Base-by-base conservation (phyloP, 495 filamentous ascomycete genomes). In the Parathielavia appendiculata region DNA sequence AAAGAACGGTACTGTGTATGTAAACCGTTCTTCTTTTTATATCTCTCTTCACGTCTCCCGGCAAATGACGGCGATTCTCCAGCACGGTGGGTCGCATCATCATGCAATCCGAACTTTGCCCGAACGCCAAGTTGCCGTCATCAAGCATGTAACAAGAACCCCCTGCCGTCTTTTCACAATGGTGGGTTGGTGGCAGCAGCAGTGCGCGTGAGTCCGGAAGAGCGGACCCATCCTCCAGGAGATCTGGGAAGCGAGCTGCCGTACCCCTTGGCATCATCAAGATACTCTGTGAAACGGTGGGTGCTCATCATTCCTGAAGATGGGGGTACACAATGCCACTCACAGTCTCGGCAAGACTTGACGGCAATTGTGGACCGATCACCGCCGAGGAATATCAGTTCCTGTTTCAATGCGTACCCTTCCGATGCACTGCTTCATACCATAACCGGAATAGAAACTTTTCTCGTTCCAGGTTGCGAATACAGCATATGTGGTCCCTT, bases 361-460 rank as follows among this genome's bases (percentile, higher is more conserved):
- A 51, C 62, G 62, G 67, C 62, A 69, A 56, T 57, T 66, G 63
- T 63, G 65, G 58, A 62, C 60, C 60, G 67, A 48, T 36, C 51
- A 57, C 65, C 65, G 60, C 34, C 20, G 34, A 50, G 23, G 17
- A 34, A n/a, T 14, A 51, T 34, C 17, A 49, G 38, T 51, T 32
- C 39, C 38, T 17, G 40, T 40, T n/a, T n/a, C n/a, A n/a, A n/a
- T n/a, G n/a, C n/a, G n/a, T 30, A 30, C 26, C 26, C 39, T 41
- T 41, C 39, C 14, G 39, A 16, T 41, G 39, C 6, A 14, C 39
- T 4, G 4, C 16, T n/a, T 4, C 1, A 7, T 41, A n/a, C 16
- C 26, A 30, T 30, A 6, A 6, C 26, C 26, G 26, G 26, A 30
- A 47, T 23, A 47, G 45, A 6, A n/a, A n/a, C n/a, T n/a, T 47